Base-by-base conservation (phyloP, 2,329 filamentous ascomycete species). In the Apiospora rasikravindrae region DNA sequence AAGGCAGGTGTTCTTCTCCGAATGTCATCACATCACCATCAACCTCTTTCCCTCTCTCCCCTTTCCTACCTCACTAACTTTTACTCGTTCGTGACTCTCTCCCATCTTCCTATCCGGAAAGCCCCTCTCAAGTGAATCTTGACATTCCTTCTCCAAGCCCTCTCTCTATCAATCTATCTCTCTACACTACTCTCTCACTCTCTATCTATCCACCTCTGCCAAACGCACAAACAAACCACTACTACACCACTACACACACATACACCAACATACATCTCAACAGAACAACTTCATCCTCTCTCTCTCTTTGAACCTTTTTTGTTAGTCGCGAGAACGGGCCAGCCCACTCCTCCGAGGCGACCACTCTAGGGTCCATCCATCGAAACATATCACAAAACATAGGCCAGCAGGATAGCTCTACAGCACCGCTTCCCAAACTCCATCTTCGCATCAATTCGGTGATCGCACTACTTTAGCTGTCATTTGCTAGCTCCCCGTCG, bases 381-480 rank as follows among this genome's bases (percentile, higher is more conserved):
- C 53, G 29, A 40, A 40, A 64, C 40, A 64, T 61, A 37, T 11
- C 57, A 64, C 57, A 64, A 64, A 64, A 64, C 57, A 64, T 64
- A 64, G 57, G 57, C 57, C 57, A 40, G 57, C 57, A 64, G 57
- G 29, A 40, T 64, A 64, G 57, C 57, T 69, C 68, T 26, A 69
- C 47, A 53, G 47, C 45, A 53, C 76, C 75, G 75, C 76, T 76
- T 68, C 72, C 72, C 71, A 72, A 51, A 51, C 72, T 61, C 71
- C 69, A 69, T 49, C 67, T 49, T 69, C 19, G 67, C 67, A 29
- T 69, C 67, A 49, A 69, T 69, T 49, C 67, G 49, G 67, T 69
- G 47, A 69, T 69, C 26, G 44, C 47, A 69, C 67, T 66, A 66
- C 37, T 70, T 44, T 66, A 66, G 51, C 69, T 47, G 51, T 70